Evolutionary conservation across 2,329 filamentous ascomycete genomes (phyloP).

Genomic region (Phaeophleospora eucalypticola): DNA sequence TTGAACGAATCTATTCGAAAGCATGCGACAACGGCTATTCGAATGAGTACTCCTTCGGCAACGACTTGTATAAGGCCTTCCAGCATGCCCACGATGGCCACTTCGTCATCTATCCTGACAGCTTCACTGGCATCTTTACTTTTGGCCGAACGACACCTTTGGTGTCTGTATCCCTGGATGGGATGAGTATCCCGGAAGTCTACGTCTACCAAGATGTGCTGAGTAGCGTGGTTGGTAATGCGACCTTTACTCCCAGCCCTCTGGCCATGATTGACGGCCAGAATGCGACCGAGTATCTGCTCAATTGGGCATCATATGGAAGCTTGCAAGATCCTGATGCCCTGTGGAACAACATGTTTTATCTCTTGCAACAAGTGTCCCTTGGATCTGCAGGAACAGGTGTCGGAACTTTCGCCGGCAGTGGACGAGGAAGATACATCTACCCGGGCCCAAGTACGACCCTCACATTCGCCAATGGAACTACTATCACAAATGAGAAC

Average conservation of each 20-base stretch:
- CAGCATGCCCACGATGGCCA: slow-evolving; percentile 62
- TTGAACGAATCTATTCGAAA: slow-evolving; percentile 38
- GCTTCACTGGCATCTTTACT: slow-evolving; percentile 50
- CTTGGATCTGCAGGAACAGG: slow-evolving; percentile 39
- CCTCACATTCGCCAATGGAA: slow-evolving; percentile 46
- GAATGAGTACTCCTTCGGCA: slow-evolving; percentile 45
- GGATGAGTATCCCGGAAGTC: slow-evolving; percentile 54
- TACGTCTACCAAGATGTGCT: slow-evolving; percentile 51
- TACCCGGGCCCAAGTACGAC: slow-evolving; percentile 44
- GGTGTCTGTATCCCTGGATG: slow-evolving; percentile 59
- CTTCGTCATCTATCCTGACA: slow-evolving; percentile 54
- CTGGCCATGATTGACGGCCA: slow-evolving; percentile 56
- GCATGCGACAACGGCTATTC: slow-evolving; percentile 35
- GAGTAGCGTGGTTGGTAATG: slow-evolving; percentile 38
- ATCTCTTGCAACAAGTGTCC: slow-evolving; percentile 42
- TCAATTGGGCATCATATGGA: slow-evolving; percentile 46
- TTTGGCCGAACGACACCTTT: slow-evolving; percentile 49
- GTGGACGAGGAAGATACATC: slow-evolving; percentile 40
- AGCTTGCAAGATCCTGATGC: slow-evolving; percentile 55
- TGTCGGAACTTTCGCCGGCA: slow-evolving; percentile 44
- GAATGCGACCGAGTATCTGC: slow-evolving; percentile 48
- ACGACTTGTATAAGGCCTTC: slow-evolving; percentile 52
- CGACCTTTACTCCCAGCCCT: slow-evolving; percentile 44
- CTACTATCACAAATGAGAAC: slow-evolving; percentile 39
- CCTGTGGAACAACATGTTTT: slow-evolving; percentile 51